Base-by-base conservation (phyloP, 2,329 filamentous ascomycete species). In the Hymenoscyphus occultus region DNA sequence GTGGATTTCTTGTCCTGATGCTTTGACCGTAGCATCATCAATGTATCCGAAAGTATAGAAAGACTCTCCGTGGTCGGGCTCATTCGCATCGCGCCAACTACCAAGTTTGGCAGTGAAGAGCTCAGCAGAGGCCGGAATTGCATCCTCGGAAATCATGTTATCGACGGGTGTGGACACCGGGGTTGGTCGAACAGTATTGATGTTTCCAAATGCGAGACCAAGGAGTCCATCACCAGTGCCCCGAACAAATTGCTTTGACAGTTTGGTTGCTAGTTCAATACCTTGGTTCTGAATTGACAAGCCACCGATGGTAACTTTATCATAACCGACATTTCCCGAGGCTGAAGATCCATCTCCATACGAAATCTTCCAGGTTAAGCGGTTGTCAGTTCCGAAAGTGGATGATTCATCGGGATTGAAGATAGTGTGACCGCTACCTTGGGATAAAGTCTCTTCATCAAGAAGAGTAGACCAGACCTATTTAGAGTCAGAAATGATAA, bases 1-100 rank as follows among this genome's bases (percentile, higher is more conserved):
- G 69, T 80, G 76, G 48, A 89, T 83, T 1, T 85, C 80, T 66
- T 83, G 74, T 39, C 81, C 82, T 1, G 82, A 82, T 3, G 80
- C 78, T 63, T 78, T 80, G 59, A 90, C 80, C 0, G 84, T 81
- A n/a, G 83, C 81, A 68, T 88, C 73, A 71, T 91, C 89, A 72
- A 92, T 88, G 75, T 81, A 89, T 22, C 90, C 90, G 69, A 92
- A 91, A 1, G 89, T 91, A 78, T 89, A 92, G 78, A 90, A 92
- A 80, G 76, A 86, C 66, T 79, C 76, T 22, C 74, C 74, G 40
- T 73, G 70, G 48, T 76, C 74, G 1, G 74, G 65, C 19, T 77
- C 76, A 59, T 80, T 74, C 65, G 81, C 80, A 69, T 85, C 83
- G 65, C 80, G 77, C 82, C 83, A 80, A 67, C 80, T 79, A 39